Percentiles rank a stretch among this genome's conserved stretches.
phyloP scores from a whole-genome alignment of 73 alveolate genomes.

The Breviolum minutum region DNA sequence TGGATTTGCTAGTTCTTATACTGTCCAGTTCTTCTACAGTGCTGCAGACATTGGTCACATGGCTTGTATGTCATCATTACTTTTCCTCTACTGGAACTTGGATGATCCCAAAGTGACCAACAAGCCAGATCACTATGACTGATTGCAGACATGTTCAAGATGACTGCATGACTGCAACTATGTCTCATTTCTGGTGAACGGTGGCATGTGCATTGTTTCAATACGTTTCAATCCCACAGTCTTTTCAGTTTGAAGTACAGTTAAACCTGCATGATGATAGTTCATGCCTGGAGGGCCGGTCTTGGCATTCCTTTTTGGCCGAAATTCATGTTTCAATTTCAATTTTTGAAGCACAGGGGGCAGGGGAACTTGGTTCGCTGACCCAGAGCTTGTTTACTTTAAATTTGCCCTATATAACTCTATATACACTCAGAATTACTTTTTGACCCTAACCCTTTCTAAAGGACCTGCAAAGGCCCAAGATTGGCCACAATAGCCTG shows the following conservation, averaged over 20 bases:
- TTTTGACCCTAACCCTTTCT: no score
- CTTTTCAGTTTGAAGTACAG: slow-evolving; percentile 16
- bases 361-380: not conserved
- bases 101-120: slow-evolving; percentile 4
- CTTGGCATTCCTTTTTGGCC: no score
- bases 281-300: no score
- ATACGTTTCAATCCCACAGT: not conserved
- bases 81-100: slow-evolving; percentile 50
- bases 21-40: slow-evolving; percentile 39
- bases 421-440: no score
- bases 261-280: not conserved
- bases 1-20: slow-evolving; percentile 3
- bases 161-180: not conserved
- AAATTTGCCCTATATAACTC: no score
- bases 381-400: no score
- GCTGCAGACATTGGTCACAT: slow-evolving; percentile 44
- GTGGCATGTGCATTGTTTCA: no score
- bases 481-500: no score
- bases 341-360: not conserved
- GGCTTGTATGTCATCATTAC: slow-evolving; percentile 34
- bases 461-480: no score
- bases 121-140: slow-evolving; percentile 50
- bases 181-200: no score
- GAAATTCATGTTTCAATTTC: not conserved
- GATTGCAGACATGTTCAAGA: not conserved